Evolutionary conservation across 1,139 yeast genomes (phyloP).

Genomic region (Keqinozyma sinolaborantium): DNA sequence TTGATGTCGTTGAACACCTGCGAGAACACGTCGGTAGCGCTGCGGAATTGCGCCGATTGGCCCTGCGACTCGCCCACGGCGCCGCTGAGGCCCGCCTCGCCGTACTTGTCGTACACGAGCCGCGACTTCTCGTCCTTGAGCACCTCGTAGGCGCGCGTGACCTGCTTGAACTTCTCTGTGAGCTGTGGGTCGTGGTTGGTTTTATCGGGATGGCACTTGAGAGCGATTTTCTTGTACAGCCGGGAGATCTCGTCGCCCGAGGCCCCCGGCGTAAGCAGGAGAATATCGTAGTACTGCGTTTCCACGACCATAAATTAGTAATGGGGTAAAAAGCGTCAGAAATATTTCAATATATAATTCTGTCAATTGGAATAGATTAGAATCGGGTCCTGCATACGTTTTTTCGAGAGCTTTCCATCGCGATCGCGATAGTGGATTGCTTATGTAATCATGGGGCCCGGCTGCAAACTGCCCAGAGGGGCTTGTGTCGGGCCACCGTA

Average conservation of each 20-base stretch:
- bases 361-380: too few relatives aligned
- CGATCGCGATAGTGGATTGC: too few relatives aligned
- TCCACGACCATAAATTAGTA: constrained; percentile 14
- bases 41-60: constrained; percentile 8
- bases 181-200: constrained; percentile 42
- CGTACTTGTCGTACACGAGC: constrained; percentile 34
- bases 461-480: too few relatives aligned
- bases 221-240: constrained; percentile 38
- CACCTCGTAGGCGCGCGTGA: constrained; percentile 42
- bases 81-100: constrained; percentile 39
- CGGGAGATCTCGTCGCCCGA: constrained; percentile 38
- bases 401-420: too few relatives aligned
- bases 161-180: constrained; percentile 42
- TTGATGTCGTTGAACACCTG: constrained; percentile 39
- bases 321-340: too few relatives aligned
- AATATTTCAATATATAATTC: too few relatives aligned
- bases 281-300: constrained; percentile 34
- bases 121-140: constrained; percentile 29
- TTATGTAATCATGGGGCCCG: too few relatives aligned
- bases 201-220: constrained; percentile 46
- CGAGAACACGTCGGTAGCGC: constrained; percentile 30
- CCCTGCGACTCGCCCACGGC: constrained; percentile 10
- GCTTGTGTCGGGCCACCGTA: too few relatives aligned
- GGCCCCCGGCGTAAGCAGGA: constrained; percentile 31
- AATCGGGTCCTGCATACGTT: too few relatives aligned